Base-by-base conservation (phyloP, 2,329 filamentous ascomycete species). In the Cladosporium cucumerinum region DNA sequence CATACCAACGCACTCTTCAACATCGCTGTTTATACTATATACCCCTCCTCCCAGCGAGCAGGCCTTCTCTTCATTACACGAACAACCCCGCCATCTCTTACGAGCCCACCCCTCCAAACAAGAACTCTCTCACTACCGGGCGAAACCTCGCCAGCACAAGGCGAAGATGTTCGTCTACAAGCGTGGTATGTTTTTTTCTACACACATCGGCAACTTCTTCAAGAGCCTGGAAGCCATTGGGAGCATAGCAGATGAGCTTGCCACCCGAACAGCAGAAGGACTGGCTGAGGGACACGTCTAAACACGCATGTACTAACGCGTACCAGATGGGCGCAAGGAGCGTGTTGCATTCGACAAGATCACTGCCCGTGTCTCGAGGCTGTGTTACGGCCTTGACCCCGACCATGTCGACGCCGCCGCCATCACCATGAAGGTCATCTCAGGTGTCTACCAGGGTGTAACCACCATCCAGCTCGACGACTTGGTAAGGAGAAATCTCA, bases 331-430 rank as follows among this genome's bases (percentile, higher is more conserved):
- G 82, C 95, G 95, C 85, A 97, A 98, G 85, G 95, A 99, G 86
- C 95, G 95, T 80, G 95, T 99, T 70, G 95, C 99, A 80, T 99
- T 99, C 84, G 95, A 99, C 86, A 99, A 99, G 85, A 99, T 99
- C 87, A 98, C 95, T 76, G 95, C 95, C 74, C 93, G 95, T 81
- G 95, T 99, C 72, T 98, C 95, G 55, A 89, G 95, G 75, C 85
- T 99, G 76, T 99, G 95, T 86, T 99, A 99, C 80, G 94, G 94
- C 71, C 89, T 99, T 66, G 95, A 99, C 77, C 87, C 91, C 59
- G 94, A 91, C 72, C 95, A 99, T 83, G 92, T 99, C 75, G 95
- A 99, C 82, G 92, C 95, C 64, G 95, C 96, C 70, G 93, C 94
- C 75, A 99, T 99, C 78, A 99, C 95, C 66, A 93, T 97, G 83